Evolutionary conservation across 371 early-diverging fungal genomes (phyloP).

Genomic region (Mortierella sp.): DNA sequence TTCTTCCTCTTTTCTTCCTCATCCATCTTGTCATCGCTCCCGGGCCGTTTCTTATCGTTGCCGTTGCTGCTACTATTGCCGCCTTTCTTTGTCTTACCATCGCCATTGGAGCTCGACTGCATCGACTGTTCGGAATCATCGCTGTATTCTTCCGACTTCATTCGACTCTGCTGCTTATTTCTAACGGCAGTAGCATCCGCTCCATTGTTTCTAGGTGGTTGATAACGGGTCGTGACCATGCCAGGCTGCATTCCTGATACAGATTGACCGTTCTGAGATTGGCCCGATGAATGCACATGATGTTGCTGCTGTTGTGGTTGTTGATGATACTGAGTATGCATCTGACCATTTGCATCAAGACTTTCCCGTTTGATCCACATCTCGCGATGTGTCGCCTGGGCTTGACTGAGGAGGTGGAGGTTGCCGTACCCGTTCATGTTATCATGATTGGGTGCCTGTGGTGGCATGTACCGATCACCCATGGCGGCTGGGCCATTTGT

Average conservation of each 20-base stretch:
- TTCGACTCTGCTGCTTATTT: constrained; percentile 10
- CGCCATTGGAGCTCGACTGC: constrained; percentile 15
- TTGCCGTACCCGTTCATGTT: constrained; percentile 25
- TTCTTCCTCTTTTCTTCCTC: constrained; percentile 78
- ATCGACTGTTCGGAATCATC: constrained; percentile 31
- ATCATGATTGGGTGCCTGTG: constrained; percentile 17
- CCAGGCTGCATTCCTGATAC: constrained; percentile 20
- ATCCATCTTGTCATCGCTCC: constrained; percentile 57
- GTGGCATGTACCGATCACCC: constrained; percentile 27
- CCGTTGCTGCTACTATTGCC: constrained; percentile 4
- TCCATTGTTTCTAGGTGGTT: constrained; percentile 8
- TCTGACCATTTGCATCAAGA: constrained; percentile 22
- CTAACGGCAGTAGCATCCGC: constrained; percentile 9
- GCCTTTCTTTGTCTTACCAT: neutral
- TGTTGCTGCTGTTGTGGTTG: constrained; percentile 1
- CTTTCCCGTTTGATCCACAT: constrained; percentile 45
- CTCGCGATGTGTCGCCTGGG: constrained; percentile 44
- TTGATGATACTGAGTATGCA: constrained; percentile 9
- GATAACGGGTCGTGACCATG: constrained; percentile 9
- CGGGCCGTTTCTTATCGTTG: constrained; percentile 23
- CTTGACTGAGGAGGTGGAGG: constrained; percentile 37
- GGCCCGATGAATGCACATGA: constrained; percentile 6
- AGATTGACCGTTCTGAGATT: constrained; percentile 5
- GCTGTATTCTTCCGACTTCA: constrained; percentile 40
- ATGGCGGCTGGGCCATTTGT: constrained; percentile 18